Conservation (phyloP, 2,329 filamentous ascomycete genomes). For the Talaromyces sp. region DNA sequence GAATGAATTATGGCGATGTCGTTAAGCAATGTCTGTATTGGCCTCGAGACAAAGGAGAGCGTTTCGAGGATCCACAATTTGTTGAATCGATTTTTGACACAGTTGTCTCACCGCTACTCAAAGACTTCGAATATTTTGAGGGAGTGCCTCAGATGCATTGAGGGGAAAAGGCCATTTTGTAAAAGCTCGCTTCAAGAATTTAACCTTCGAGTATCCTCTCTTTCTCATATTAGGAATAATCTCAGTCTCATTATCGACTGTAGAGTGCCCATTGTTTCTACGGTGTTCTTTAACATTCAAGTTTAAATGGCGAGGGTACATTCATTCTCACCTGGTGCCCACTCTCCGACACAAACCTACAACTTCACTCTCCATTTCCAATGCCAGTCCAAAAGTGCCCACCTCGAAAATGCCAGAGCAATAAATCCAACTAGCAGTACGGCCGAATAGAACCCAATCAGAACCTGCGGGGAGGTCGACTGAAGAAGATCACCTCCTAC, state of each 20-base stretch:
- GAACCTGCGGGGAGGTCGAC: slow-evolving; percentile 42
- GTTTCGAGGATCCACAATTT: not conserved
- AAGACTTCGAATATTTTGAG: not conserved
- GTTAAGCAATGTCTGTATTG: slow-evolving; percentile 18
- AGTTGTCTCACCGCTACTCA: not conserved
- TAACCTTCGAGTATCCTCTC: not conserved
- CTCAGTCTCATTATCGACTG: not conserved
- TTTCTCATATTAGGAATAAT: not conserved
- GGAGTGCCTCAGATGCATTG: not conserved
- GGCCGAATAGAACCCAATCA: slow-evolving; percentile 48
- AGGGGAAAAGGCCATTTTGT: not conserved
- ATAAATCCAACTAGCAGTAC: slow-evolving; percentile 37
- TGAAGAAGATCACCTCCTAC: slow-evolving; percentile 48
- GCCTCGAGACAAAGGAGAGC: not conserved
- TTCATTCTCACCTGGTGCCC: not conserved
- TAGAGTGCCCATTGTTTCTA: no score
- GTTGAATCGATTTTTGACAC: not conserved
- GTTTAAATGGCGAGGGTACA: no score
- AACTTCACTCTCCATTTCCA: slow-evolving; percentile 40
- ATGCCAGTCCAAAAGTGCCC: slow-evolving; percentile 37
- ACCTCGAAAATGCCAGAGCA: slow-evolving; percentile 31
- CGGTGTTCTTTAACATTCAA: no score
- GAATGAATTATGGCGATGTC: slow-evolving; percentile 15
- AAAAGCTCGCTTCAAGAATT: not conserved
- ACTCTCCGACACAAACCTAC: slow-evolving; percentile 9